A percentile compares a stretch with the other conserved stretches of the same genome.
Conservation (phyloP, 768 basidiomycete species). For the Lyophyllum atratum region DNA sequence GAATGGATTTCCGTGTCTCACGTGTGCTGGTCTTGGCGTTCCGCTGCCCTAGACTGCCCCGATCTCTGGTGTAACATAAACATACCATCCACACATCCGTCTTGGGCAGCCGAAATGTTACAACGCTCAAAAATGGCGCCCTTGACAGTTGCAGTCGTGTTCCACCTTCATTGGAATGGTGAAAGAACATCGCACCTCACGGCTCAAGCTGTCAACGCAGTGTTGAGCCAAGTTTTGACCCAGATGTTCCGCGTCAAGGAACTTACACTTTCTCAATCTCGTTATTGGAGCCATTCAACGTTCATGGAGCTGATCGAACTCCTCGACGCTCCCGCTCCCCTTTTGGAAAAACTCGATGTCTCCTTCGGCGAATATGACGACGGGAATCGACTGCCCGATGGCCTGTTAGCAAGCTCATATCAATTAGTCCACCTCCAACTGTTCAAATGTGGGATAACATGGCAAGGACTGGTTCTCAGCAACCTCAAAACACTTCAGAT, state of each 20-base stretch:
- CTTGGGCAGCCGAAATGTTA: slow-evolving; percentile 10
- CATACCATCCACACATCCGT: slow-evolving; percentile 3
- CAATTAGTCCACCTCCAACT: not conserved
- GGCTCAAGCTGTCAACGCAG: not conserved
- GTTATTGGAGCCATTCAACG: not conserved
- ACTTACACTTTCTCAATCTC: not conserved
- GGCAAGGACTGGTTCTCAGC: not conserved
- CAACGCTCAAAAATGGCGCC: slow-evolving; percentile 5
- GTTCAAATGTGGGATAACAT: not conserved
- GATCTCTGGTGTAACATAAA: slow-evolving; percentile 5
- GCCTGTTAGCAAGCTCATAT: not conserved
- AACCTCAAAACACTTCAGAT: not conserved
- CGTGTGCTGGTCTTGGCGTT: slow-evolving; percentile 13
- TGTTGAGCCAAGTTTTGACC: not conserved
- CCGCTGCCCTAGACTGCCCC: slow-evolving; percentile 4
- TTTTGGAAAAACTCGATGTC: slow-evolving; percentile 3
- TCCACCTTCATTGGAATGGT: not conserved
- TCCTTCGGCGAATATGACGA: not conserved
- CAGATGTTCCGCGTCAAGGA: not conserved
- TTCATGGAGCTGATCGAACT: not conserved
- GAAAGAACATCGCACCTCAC: not conserved
- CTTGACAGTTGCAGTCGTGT: not conserved
- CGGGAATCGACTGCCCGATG: not conserved
- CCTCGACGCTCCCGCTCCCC: slow-evolving; percentile 1
- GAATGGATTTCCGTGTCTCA: slow-evolving; percentile 7